phyloP scores from a whole-genome alignment of 2,329 filamentous ascomycete species.

The Cordyceps pruinosa region DNA sequence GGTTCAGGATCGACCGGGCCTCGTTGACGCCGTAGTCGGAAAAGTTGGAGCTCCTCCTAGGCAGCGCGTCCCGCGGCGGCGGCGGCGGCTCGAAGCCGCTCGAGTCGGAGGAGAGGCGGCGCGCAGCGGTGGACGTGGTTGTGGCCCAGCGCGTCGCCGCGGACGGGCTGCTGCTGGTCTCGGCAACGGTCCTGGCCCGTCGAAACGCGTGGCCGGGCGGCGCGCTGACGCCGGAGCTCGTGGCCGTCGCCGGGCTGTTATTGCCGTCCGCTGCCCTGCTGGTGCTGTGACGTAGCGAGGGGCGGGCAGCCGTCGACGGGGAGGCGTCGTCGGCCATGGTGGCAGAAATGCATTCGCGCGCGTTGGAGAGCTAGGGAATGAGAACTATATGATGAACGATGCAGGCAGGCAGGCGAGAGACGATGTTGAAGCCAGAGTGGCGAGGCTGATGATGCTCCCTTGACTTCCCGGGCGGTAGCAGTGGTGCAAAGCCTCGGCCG shows the following conservation, averaged over 20 bases:
- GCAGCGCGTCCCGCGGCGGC: conserved; percentile 23
- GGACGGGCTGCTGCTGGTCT: conserved; percentile 19
- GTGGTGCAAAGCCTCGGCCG: too few relatives aligned
- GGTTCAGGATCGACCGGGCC: conserved; percentile 61
- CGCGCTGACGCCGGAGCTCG: conserved; percentile 11
- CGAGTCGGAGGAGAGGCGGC: conserved; percentile 21
- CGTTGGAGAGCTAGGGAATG: background rate
- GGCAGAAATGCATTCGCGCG: background rate
- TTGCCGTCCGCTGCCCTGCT: background rate
- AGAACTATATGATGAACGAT: too few relatives aligned
- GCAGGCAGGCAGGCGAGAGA: too few relatives aligned
- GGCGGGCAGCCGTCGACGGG: conserved; percentile 7
- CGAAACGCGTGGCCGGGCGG: conserved; percentile 32
- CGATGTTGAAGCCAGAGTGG: too few relatives aligned
- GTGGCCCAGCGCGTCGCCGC: conserved; percentile 19
- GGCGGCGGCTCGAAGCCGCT: conserved; percentile 20
- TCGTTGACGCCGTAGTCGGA: conserved; percentile 69
- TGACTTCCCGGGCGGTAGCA: too few relatives aligned
- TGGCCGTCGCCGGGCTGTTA: background rate
- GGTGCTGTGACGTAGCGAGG: conserved; percentile 5
- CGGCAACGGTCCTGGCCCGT: conserved; percentile 35
- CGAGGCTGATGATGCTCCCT: too few relatives aligned
- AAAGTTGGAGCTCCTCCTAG: conserved; percentile 68
- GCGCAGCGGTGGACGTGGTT: conserved; percentile 5
- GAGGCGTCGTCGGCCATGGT: conserved; percentile 17